Base-by-base conservation (phyloP, 2,329 filamentous ascomycete species). In the Trichophaea hybrida region DNA sequence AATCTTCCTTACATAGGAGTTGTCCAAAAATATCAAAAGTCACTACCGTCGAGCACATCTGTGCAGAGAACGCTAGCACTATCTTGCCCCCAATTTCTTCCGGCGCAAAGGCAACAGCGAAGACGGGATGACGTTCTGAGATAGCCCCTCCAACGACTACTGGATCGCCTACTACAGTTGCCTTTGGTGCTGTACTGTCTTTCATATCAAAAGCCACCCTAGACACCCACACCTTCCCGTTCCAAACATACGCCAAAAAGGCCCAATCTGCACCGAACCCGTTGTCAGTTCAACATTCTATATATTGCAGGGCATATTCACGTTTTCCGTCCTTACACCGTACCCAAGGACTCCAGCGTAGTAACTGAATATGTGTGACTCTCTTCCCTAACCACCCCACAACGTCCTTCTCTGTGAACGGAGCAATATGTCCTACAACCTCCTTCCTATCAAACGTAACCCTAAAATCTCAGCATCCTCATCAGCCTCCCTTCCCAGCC, bases 51-150 rank as follows among this genome's bases (percentile, higher is more conserved):
- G 64, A 44, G 40, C 54, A 58, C 54, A 58, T 58, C 52, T 64
- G 62, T 48, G 64, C 59, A 53, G 63, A 61, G 64, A 64, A 66
- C n/a, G 61, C 64, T 38, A 65, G 48, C 54, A 65, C 53, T 44
- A 55, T 55, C 40, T 32, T 34, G n/a, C 38, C 53, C n/a, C 13
- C 53, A 32, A 55, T 46, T 8, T 65, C 59, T 56, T 66, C 61
- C 35, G 65, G 57, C 57, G 61, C 63, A 64, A 61, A 66, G 46
- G 56, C 51, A 44, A 64, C 54, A 34, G 54, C 53, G 6, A 60
- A 59, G 46, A 66, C 53, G 38, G 59, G 63, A 62, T 65, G 61
- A 48, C 59, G 49, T 52, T 65, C 59, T 57, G 63, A 63, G 34
- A 60, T 57, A 49, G 64, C 64, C 38, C 56, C 59, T n/a, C 64